These are phyloP conservation scores for Neurospora sp. DNA, from an alignment of 495 filamentous ascomycete genomes.

Conservation along the genomic window DNA sequence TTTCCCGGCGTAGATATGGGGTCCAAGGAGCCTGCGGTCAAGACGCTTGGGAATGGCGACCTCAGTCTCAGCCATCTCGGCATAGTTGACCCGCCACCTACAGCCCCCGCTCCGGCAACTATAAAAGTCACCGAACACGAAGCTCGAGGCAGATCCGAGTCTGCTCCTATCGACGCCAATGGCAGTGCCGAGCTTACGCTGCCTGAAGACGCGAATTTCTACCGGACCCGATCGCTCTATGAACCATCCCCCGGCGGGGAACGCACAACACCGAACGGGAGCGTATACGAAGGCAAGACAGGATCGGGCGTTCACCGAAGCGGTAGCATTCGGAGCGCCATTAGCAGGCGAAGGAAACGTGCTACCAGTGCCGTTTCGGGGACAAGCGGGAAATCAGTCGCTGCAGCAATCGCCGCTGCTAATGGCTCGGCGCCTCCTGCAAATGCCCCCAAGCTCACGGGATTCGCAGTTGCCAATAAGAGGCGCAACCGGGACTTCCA, in stretches of 20 bases:
- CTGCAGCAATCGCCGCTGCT: conserved; percentile 55
- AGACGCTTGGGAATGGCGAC: conserved; percentile 83
- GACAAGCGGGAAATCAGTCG: conserved; percentile 45
- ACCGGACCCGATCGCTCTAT: conserved; percentile 32
- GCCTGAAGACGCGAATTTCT: conserved; percentile 21
- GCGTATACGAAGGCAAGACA: conserved; percentile 57
- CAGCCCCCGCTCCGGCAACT: conserved; percentile 28
- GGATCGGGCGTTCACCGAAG: conserved; percentile 49
- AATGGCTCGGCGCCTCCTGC: conserved; percentile 42
- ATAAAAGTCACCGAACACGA: conserved; percentile 37
- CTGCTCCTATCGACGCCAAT: conserved; percentile 30
- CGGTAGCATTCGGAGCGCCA: conserved; percentile 73
- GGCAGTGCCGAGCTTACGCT: conserved; percentile 11
- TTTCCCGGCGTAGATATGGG: conserved; percentile 29
- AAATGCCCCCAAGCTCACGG: conserved; percentile 68
- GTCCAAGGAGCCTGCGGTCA: conserved; percentile 65
- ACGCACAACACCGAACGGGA: conserved; percentile 54
- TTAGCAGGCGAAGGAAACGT: conserved; percentile 60
- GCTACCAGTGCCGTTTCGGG: conserved; percentile 76
- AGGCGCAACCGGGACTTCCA: conserved; percentile 96
- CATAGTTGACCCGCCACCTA: conserved; percentile 44
- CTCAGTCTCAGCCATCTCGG: conserved; percentile 77
- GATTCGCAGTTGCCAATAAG: conserved; percentile 92
- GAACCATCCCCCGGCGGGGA: conserved; percentile 41
- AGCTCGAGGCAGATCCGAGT: conserved; percentile 30